Base-by-base conservation (phyloP, 805 yeast species). In the Cyberlindnera euphorbiae region DNA sequence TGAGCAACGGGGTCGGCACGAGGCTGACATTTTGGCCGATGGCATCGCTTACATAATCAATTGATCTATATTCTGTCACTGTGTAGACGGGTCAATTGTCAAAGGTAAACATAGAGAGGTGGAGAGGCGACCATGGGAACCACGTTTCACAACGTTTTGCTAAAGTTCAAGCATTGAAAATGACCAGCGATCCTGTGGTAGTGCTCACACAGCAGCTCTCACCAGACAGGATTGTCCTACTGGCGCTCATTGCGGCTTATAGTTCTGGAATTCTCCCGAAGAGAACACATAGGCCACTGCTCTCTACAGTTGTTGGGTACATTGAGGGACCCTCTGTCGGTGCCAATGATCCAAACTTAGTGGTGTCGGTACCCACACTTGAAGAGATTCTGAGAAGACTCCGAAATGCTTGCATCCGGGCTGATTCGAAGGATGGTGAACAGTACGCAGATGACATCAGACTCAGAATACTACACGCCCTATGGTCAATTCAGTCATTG, bases 191-290 rank as follows among this genome's bases (percentile, higher is more conserved):
- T 9, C 5, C 33, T 9, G 41, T 35, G 7, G 48, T 50, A 11
- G 43, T 46, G 3, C 44, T 69, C 16, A 62, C 71, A 2, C 64
- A 68, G 3, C 50, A 62, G 1, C 45, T 79, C 18, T 71, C 81
- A 6, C 77, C 84, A 1, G 68, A 73, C 38, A 76, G 74, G 44
- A 56, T 79, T 0, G 73, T 78, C 2, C 46, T 77, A 1, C 47
- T 77, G 8, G 56, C 69, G 3, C 49, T 79, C 11, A 63, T 77
- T 5, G 64, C 65, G 12, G 69, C 70, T 0, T 73, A 73, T 45
- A 63, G 76, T 30, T 52, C 63, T 10, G 63, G 63, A 8, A 52
- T 53, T 12, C 44, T 71, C 2, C 76, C 76, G 5, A 44, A 55
- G 12, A 46, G 51, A 15, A 53, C 62, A 18, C 53, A 60, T 16